Evolutionary conservation across 2,329 filamentous ascomycete species (phyloP), one percentile per base, ranked within the genome.

Genomic region (Emydomyces testavorans): DNA sequence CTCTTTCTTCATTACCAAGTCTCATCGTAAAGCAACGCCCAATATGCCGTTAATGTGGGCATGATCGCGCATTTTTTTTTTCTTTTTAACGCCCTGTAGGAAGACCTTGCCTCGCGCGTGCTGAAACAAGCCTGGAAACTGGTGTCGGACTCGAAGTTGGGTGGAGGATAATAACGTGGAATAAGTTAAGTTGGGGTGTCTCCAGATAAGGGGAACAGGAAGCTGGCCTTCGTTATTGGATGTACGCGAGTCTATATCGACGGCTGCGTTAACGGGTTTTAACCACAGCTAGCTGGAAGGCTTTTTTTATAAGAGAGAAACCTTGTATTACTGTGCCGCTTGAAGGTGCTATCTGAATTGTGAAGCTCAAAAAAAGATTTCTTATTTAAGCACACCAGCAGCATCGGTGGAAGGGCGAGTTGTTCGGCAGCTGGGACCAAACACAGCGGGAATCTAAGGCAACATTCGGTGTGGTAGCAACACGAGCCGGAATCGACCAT

Each of bases 251-350:
- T 40, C 36, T 40, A 36, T 15, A 15, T 15, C 16, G 24, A 18
- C 35, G n/a, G 26, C 36, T 46, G 44, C 16, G 35, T 37, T 37
- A n/a, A 45, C 31, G 13, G 32, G 23, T 24, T 34, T 34, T 10
- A 39, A 35, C 31, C 29, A 28, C 44, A 46, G 44, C 23, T 28
- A 13, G 6, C 24, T 24, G 44, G 31, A n/a, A 39, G 18, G 6
- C 18, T 13, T n/a, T 35, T 47, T 11, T 29, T 32, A 35, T 15
- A n/a, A 35, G 20, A 48, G 37, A 35, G 32, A 43, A 36, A 21
- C 20, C 38, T 48, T 48, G 46, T 48, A 48, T 43, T 48, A 48
- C 31, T 42, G 46, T 32, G 32, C 39, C 46, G 20, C 13, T 3
- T 36, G 32, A 15, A 43, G 38, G 37, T 28, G 21, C 38, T 29